Percentiles rank a stretch among this genome's conserved stretches.
phyloP scores from a whole-genome alignment of 2,329 filamentous ascomycete species.

The Aspergillus fumigatiaffinis region DNA sequence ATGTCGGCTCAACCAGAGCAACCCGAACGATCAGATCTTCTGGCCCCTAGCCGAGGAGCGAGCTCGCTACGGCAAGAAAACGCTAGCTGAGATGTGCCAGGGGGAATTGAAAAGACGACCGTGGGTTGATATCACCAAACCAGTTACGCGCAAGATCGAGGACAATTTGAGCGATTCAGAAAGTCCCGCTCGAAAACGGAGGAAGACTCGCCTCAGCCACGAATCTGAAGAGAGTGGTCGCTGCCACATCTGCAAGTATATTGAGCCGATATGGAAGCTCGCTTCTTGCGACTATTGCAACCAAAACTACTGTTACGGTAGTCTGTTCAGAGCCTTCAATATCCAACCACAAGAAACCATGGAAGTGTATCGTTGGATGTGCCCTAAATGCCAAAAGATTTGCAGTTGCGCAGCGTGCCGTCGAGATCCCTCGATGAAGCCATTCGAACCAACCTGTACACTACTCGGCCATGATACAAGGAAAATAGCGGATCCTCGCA shows the following conservation, averaged over 20 bases:
- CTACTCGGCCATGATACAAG: constrained; percentile 87
- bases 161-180: constrained; percentile 49
- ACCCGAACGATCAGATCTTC: constrained; percentile 55
- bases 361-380: constrained; percentile 79
- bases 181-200: constrained; percentile 59
- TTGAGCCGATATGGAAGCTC: constrained; percentile 79
- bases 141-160: constrained; percentile 32
- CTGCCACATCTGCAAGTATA: constrained; percentile 81
- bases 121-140: constrained; percentile 74
- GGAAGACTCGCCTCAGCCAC: constrained; percentile 51
- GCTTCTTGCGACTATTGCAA: constrained; percentile 74
- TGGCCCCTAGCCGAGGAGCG: constrained; percentile 61
- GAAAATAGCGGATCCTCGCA: constrained; percentile 83
- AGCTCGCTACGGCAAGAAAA: constrained; percentile 65
- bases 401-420: constrained; percentile 85
- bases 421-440: constrained; percentile 61
- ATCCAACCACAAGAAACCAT: constrained; percentile 79
- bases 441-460: constrained; percentile 83
- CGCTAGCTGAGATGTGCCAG: constrained; percentile 89
- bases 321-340: constrained; percentile 86
- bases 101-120: constrained; percentile 76
- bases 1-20: constrained; percentile 65
- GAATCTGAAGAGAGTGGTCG: constrained; percentile 49
- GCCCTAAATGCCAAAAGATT: constrained; percentile 77
- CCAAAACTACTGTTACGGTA: constrained; percentile 86